phyloP scores from a whole-genome alignment of 163 green algal genomes.

The Chlamydomonas reinhardtii region DNA sequence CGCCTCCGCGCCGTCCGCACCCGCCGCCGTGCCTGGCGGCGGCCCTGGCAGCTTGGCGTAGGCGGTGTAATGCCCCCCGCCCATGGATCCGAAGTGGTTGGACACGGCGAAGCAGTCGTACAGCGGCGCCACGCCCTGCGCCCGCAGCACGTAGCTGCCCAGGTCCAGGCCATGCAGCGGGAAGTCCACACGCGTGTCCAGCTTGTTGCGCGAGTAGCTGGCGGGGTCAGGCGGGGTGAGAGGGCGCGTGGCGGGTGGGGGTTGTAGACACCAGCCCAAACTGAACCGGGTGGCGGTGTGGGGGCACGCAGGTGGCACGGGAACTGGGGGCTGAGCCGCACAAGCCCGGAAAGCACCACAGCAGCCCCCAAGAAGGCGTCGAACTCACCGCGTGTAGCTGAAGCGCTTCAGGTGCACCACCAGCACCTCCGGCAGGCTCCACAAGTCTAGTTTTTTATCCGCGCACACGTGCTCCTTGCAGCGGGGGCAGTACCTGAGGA shows the following conservation, averaged over 20 bases:
- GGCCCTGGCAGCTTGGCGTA: constrained; percentile 64
- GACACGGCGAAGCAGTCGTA: constrained; percentile 95
- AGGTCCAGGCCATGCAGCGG: constrained; percentile 89
- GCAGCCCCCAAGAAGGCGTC: no score
- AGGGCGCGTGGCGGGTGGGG: no score
- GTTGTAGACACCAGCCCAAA: no score
- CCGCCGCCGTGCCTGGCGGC: neutral
- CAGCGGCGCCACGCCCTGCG: constrained; percentile 51
- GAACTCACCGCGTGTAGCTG: constrained; percentile 70
- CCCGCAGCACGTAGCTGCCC: constrained; percentile 59
- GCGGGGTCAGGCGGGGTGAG: neutral
- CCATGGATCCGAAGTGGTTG: constrained; percentile 94
- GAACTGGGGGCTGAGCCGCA: no score
- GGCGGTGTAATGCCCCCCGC: constrained; percentile 97
- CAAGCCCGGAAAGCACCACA: no score
- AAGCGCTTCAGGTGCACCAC: constrained; percentile 98
- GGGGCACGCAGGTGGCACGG: no score
- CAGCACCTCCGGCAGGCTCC: constrained; percentile 89
- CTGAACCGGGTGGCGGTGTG: no score
- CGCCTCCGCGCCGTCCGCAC: no score
- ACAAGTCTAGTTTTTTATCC: constrained; percentile 97
- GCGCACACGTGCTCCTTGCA: constrained; percentile 86
- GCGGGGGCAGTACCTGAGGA: constrained; percentile 81
- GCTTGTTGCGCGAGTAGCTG: constrained; percentile 85
- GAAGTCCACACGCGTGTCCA: constrained; percentile 92